Base-by-base conservation (phyloP, 306 rosid genomes). In the Trifolium dubium region DNA sequence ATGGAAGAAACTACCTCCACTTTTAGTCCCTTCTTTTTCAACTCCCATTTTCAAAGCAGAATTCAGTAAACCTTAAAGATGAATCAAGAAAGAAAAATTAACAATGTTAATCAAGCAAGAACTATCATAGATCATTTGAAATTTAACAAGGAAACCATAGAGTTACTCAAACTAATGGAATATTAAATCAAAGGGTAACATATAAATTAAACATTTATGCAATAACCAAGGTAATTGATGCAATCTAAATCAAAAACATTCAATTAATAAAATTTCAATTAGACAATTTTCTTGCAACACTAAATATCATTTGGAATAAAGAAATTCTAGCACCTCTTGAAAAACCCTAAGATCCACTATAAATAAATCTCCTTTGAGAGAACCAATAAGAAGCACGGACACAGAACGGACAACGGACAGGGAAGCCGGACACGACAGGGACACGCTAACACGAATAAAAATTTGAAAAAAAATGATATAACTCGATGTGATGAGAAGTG, bases 1-100 rank as follows among this genome's bases (percentile, higher is more conserved):
- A 43, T 94, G 96, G 67, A 94, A 87, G 74, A 94, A 89, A 37
- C 96, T 87, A 55, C 98, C 55, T 67, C 91, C 92, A 78, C 71
- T 72, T 85, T 75, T 91, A 8, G 73, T 74, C 80, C 90, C 89
- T 55, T 91, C 96, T 77, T 73, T 91, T 82, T 89, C 96, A 67
- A 79, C 75, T 67, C 97, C 97, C 98, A 93, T 93, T 76, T 83
- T 83, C 83, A 37, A 62, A 47, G 79, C 71, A 78, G 77, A 79
- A 84, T 54, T 56, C 72, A 64, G 55, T 18, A 44, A 29, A 75
- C 75, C 81, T 82, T 85, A 70, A 83, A 64, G 53, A 61, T 60
- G 78, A 31, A 53, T 51, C 29, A 56, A 60, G 69, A 69, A 80
- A 44, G 40, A 71, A 74, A 79, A 14, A 62, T 56, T 44, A 67